Percentiles rank a stretch among this genome's conserved stretches.
These are phyloP conservation scores for Leccinum boreale DNA, from an alignment of 768 basidiomycete genomes.

Conservation along the genomic window DNA sequence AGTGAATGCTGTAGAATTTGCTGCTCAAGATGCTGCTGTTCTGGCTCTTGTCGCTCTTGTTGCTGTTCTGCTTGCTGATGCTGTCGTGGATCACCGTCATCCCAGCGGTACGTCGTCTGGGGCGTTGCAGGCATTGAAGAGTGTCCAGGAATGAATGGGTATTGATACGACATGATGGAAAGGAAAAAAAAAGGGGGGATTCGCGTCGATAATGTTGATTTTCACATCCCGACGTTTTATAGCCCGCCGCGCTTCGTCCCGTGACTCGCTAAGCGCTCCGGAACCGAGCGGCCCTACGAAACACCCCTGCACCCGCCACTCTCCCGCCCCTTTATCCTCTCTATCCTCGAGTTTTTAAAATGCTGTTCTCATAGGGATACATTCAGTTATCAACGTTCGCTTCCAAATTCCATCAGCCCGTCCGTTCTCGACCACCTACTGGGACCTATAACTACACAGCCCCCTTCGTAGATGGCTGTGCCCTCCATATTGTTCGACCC, in stretches of 20 bases:
- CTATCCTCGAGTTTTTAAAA: no score
- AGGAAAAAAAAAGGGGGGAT: conserved; percentile 29
- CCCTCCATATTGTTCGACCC: neutral
- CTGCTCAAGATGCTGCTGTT: conserved; percentile 36
- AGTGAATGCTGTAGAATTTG: conserved; percentile 39
- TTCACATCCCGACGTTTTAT: conserved; percentile 32
- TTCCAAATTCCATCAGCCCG: neutral
- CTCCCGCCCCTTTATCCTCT: neutral
- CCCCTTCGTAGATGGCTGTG: neutral
- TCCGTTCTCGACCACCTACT: no score
- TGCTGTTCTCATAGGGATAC: neutral
- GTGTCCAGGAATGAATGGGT: conserved; percentile 44
- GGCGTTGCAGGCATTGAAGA: conserved; percentile 50
- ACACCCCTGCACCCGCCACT: neutral
- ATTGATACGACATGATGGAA: conserved; percentile 49
- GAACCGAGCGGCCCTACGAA: conserved; percentile 8
- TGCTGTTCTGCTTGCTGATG: neutral
- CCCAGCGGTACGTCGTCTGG: conserved; percentile 39
- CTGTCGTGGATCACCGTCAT: conserved; percentile 34
- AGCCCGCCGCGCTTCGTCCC: conserved; percentile 11
- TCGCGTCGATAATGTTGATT: conserved; percentile 1
- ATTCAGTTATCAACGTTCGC: neutral
- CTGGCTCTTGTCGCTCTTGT: conserved; percentile 29
- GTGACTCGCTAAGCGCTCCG: conserved; percentile 23
- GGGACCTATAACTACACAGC: neutral